Conservation (phyloP, 1,284 basidiomycete species). For the Spongispora temasekensis region DNA sequence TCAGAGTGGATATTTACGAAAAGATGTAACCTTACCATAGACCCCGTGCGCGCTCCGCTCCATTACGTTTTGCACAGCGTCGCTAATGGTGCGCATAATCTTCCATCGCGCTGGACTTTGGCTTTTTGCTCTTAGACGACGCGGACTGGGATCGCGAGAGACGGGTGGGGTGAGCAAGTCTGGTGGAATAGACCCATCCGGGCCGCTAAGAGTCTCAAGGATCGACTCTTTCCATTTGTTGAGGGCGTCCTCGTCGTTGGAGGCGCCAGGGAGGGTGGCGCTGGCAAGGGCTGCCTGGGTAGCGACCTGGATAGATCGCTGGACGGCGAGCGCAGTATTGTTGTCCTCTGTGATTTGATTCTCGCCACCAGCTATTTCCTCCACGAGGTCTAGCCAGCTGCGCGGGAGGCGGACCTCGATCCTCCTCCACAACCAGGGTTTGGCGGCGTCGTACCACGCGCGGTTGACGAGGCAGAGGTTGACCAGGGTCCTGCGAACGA, state of each 20-base stretch:
- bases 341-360: constrained; percentile 48
- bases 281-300: constrained; percentile 56
- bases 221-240: constrained; percentile 61
- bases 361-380: constrained; percentile 72
- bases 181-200: constrained; percentile 66
- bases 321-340: constrained; percentile 64
- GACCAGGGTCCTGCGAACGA: constrained; percentile 61
- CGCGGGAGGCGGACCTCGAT: constrained; percentile 77
- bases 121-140: constrained; percentile 70
- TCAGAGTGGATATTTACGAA: constrained; percentile 5
- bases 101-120: constrained; percentile 81
- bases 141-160: constrained; percentile 78
- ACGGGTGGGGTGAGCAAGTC: constrained; percentile 75
- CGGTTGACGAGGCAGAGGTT: constrained; percentile 72
- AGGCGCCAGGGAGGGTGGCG: constrained; percentile 34
- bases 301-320: constrained; percentile 60
- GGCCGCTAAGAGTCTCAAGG: constrained; percentile 55
- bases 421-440: constrained; percentile 79
- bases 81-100: constrained; percentile 70
- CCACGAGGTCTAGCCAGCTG: constrained; percentile 77
- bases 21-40: constrained; percentile 48
- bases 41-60: constrained; percentile 62
- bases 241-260: constrained; percentile 44
- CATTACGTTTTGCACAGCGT: constrained; percentile 70
- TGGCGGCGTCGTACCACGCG: constrained; percentile 74